Evolutionary conservation across 192 early-diverging fungal species (phyloP).

Genomic region (Podochytrium sp.): DNA sequence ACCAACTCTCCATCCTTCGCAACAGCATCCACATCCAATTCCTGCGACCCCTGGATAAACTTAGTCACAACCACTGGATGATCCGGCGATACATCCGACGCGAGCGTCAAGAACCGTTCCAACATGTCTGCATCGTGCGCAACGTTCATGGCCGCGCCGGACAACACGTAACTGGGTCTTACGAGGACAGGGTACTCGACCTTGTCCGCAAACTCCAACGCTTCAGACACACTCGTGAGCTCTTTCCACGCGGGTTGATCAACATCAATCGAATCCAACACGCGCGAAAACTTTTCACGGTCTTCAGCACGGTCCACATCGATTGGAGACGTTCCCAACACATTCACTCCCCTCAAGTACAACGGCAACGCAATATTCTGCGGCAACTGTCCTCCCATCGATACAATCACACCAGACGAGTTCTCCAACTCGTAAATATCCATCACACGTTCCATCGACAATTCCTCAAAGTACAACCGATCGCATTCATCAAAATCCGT

Average conservation of each 20-base stretch:
- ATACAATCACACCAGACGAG: conserved; percentile 84
- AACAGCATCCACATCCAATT: conserved; percentile 95
- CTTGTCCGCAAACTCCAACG: conserved; percentile 65
- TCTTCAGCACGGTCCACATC: conserved; percentile 95
- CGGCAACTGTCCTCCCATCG: conserved; percentile 93
- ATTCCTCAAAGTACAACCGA: conserved; percentile 97
- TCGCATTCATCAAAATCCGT: conserved; percentile 99
- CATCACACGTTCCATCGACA: conserved; percentile 90
- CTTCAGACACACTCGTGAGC: conserved; percentile 80
- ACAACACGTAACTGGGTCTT: conserved; percentile 95
- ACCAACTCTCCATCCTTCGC: conserved; percentile 82
- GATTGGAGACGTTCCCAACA: conserved; percentile 87
- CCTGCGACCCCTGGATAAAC: conserved; percentile 91
- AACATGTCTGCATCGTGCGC: conserved; percentile 80
- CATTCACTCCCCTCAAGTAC: conserved; percentile 73
- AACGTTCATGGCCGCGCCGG: conserved; percentile 98
- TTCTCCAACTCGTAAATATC: conserved; percentile 93
- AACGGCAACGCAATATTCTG: conserved; percentile 94
- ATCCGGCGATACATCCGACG: conserved; percentile 86
- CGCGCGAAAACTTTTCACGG: conserved; percentile 92
- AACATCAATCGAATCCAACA: conserved; percentile 89
- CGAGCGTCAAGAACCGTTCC: conserved; percentile 73
- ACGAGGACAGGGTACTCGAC: conserved; percentile 86
- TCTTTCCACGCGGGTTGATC: conserved; percentile 98
- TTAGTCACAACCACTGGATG: conserved; percentile 98